Conservation (phyloP, 495 filamentous ascomycete species). For the Lophiotrema nucula region DNA sequence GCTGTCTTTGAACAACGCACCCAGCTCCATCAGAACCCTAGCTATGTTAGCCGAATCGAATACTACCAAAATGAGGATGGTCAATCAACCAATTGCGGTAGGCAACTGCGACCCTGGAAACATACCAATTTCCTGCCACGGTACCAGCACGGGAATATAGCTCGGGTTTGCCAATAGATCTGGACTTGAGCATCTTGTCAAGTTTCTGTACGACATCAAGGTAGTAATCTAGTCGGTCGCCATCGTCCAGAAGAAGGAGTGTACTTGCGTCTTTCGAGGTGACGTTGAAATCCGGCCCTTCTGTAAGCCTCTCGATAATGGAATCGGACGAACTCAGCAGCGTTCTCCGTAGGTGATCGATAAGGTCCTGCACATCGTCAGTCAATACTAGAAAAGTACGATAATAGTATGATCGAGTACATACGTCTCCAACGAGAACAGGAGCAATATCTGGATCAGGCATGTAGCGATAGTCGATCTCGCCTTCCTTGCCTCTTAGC, state of each 20-base stretch:
- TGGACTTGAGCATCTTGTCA: constrained; percentile 24
- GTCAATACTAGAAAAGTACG: not conserved
- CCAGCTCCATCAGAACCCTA: constrained; percentile 87
- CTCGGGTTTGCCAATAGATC: constrained; percentile 32
- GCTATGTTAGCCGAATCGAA: constrained; percentile 35
- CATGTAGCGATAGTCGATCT: constrained; percentile 98
- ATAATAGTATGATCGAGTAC: constrained; percentile 6
- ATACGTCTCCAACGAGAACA: constrained; percentile 63
- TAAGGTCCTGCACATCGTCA: constrained; percentile 54
- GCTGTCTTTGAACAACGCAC: constrained; percentile 64
- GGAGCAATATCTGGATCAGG: constrained; percentile 90
- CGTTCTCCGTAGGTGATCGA: constrained; percentile 56
- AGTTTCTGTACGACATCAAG: constrained; percentile 58
- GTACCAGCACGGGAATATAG: constrained; percentile 9
- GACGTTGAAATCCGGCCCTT: constrained; percentile 56
- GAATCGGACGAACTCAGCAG: constrained; percentile 71
- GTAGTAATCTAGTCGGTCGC: constrained; percentile 79
- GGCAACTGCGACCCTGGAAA: no score
- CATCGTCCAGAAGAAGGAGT: constrained; percentile 72
- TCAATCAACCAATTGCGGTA: no score
- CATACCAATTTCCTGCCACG: constrained; percentile 35
- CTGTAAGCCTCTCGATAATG: constrained; percentile 57
- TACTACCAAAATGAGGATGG: no score
- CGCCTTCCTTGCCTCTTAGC: constrained; percentile 89
- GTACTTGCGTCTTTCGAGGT: constrained; percentile 85